These are phyloP conservation scores for Goniomonas avonlea DNA, from an alignment of 78 protist species.

Conservation along the genomic window DNA sequence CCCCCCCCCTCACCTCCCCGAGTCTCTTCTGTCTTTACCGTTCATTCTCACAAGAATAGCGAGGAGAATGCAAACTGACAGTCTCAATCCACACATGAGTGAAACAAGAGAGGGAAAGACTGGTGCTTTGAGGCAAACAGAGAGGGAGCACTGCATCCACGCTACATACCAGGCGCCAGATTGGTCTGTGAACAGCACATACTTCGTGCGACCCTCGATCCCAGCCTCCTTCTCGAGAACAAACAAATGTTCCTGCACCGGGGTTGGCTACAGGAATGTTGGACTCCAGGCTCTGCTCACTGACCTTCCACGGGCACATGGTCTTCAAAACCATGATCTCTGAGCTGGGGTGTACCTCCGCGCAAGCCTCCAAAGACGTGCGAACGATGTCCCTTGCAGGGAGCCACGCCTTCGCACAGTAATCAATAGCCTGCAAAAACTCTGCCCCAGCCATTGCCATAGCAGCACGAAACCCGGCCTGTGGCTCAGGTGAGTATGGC, in stretches of 20 bases:
- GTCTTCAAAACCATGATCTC: background rate
- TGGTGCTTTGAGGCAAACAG: no score
- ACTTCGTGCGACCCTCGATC: no score
- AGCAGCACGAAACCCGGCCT: constrained; percentile 44
- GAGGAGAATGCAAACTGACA: no score
- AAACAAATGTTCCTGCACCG: background rate
- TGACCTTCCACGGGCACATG: background rate
- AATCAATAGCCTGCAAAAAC: constrained; percentile 30
- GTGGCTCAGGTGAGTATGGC: no score
- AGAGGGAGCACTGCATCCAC: no score
- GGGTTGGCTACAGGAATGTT: no score
- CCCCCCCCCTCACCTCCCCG: no score
- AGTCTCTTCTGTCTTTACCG: no score
- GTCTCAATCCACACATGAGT: no score
- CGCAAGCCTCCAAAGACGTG: constrained; percentile 2
- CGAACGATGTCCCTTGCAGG: constrained; percentile 72
- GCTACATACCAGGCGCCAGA: background rate
- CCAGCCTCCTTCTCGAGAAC: background rate
- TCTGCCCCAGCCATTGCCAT: constrained; percentile 14
- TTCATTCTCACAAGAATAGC: no score
- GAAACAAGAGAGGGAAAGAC: no score
- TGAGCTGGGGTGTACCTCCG: background rate
- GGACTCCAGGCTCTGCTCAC: no score
- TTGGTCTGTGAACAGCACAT: background rate
- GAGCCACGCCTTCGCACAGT: constrained; percentile 38